Base-by-base conservation (phyloP, 2,329 filamentous ascomycete species). In the Zymoseptoria passerinii region DNA sequence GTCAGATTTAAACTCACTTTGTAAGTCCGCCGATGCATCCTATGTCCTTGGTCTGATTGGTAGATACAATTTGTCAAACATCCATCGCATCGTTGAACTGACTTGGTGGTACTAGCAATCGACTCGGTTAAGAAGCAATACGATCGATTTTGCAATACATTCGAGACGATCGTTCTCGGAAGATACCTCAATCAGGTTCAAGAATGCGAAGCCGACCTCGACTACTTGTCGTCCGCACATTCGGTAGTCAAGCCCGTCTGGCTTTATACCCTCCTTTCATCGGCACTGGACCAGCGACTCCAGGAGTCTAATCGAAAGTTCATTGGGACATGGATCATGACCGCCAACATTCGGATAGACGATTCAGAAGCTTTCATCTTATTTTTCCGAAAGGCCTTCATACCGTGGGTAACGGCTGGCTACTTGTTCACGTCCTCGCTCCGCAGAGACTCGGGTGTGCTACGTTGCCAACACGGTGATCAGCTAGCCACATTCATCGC, bases 121-220 rank as follows among this genome's bases (percentile, higher is more conserved):
- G 48, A 53, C 9, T 56, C 52, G 9, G 55, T 66, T 28, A 53
- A 61, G n/a, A 62, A 64, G 44, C 72, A 75, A 28, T 80, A 78
- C 60, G 70, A 73, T 6, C 72, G 73, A 29, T 80, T 73, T 56
- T 74, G 73, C 49, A 73, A 72, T 4, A 66, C 80, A 1, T 80
- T 77, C 58, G 77, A 80, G 58, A 79, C 74, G 0, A 74, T 80
- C 16, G 73, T 79, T 7, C 70, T 80, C 19, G 75, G 77, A 48
- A 72, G 78, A 23, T 80, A 80, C 60, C 63, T 76, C 49, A 80
- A 80, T 58, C 78, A 80, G 58, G 73, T 79, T 2, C 65, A 77
- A 40, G 77, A 75, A 20, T 77, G 75, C 54, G 68, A 79, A 28
- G 65, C 69, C 18, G 76, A 79, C 55, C 65, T 80, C 10, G 71